Conservation (phyloP, 495 filamentous ascomycete genomes). For the Gamarada debralockiae region DNA sequence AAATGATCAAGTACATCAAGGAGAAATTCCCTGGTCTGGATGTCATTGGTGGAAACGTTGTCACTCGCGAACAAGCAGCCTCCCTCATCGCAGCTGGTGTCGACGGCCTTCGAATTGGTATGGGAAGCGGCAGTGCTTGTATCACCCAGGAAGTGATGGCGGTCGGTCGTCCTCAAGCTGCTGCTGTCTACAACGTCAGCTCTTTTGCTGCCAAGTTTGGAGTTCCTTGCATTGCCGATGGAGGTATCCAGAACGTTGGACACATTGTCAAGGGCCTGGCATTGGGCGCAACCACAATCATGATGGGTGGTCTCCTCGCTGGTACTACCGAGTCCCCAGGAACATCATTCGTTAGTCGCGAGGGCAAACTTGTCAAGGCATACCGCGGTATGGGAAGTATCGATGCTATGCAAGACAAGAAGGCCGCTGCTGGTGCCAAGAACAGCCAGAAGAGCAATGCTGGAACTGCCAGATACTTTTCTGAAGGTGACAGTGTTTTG, state of each 20-base stretch:
- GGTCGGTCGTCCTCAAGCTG: slow-evolving; percentile 91
- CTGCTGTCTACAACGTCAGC: slow-evolving; percentile 83
- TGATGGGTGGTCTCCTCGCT: slow-evolving; percentile 98
- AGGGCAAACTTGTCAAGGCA: slow-evolving; percentile 97
- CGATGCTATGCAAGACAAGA: slow-evolving; percentile 99
- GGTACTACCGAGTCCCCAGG: slow-evolving; percentile 97
- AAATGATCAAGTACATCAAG: slow-evolving; percentile 97
- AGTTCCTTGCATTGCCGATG: slow-evolving; percentile 96
- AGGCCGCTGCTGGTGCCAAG: slow-evolving; percentile 72
- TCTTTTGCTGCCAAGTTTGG: slow-evolving; percentile 88
- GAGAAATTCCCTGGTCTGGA: slow-evolving; percentile 77
- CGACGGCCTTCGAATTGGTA: slow-evolving; percentile 96
- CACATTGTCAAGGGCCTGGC: slow-evolving; percentile 98
- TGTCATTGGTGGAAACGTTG: slow-evolving; percentile 97
- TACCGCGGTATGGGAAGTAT: slow-evolving; percentile 99
- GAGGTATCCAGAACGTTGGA: slow-evolving; percentile 96
- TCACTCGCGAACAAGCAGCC: slow-evolving; percentile 93
- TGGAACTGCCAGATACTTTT: slow-evolving; percentile 97
- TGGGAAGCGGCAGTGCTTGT: slow-evolving; percentile 96
- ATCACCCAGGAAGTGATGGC: slow-evolving; percentile 99
- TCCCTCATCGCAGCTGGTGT: slow-evolving; percentile 88
- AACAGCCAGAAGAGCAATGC: slow-evolving; percentile 86
- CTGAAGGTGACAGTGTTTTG: slow-evolving; percentile 87
- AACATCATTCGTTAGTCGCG: slow-evolving; percentile 90
- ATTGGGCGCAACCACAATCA: slow-evolving; percentile 90